Evolutionary conservation across 441 rosid genomes (phyloP).

Genomic region (Cnidoscolus chayamansa): DNA sequence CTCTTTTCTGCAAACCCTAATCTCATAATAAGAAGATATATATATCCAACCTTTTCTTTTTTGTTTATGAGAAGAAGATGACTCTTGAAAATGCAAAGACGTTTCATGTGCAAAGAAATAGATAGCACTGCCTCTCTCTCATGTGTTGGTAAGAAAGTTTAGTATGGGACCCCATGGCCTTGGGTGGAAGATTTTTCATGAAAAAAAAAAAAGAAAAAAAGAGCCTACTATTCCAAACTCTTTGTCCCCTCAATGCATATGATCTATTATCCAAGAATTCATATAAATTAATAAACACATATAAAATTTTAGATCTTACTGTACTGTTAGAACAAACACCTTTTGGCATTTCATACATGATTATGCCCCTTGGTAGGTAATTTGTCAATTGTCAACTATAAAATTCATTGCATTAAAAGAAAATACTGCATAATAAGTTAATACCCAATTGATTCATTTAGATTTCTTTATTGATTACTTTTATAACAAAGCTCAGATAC

Average conservation of each 20-base stretch:
- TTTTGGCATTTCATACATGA: not conserved
- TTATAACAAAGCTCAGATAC: too few relatives aligned
- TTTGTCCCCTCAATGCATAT: slow-evolving; percentile 15
- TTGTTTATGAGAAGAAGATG: slow-evolving; percentile 16
- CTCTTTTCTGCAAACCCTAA: slow-evolving; percentile 24
- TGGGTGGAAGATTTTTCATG: slow-evolving; percentile 20
- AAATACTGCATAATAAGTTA: too few relatives aligned
- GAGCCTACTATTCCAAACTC: slow-evolving; percentile 15
- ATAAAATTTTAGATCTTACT: not conserved
- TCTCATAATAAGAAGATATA: slow-evolving; percentile 16
- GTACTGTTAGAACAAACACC: too few relatives aligned
- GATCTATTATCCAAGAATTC: not conserved
- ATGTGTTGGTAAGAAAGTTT: slow-evolving; percentile 17
- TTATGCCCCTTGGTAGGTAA: not conserved
- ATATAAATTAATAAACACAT: not conserved
- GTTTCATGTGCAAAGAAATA: slow-evolving; percentile 5
- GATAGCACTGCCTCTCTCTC: not conserved
- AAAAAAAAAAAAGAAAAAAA: not conserved
- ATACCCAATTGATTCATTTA: too few relatives aligned
- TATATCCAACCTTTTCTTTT: not conserved
- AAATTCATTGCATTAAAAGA: too few relatives aligned
- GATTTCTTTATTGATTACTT: too few relatives aligned
- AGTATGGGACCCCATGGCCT: slow-evolving; percentile 24
- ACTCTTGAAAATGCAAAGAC: slow-evolving; percentile 27
- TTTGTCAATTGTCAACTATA: too few relatives aligned